These are phyloP conservation scores for Echinochloa phyllopogon DNA, from an alignment of 176 grass and related monocot genomes.

Conservation along the genomic window DNA sequence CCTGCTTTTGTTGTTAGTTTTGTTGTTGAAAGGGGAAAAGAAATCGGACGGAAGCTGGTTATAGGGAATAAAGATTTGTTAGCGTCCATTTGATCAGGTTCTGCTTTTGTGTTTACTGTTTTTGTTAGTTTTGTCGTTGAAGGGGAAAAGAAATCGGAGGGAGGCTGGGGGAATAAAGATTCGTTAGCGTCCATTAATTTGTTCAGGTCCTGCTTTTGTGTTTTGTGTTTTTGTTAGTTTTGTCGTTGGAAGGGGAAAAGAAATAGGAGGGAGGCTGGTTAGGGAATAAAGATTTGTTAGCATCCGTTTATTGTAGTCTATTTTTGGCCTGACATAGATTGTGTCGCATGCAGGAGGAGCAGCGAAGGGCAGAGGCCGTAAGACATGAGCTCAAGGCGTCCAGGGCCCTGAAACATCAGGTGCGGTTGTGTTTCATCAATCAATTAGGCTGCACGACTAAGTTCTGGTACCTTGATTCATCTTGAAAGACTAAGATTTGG, in stretches of 20 bases:
- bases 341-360: slow-evolving; percentile 43
- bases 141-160: too few relatives aligned
- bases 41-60: too few relatives aligned
- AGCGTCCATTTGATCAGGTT: too few relatives aligned
- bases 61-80: too few relatives aligned
- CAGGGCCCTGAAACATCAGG: slow-evolving; percentile 30
- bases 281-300: not conserved
- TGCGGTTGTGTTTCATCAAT: slow-evolving; percentile 26
- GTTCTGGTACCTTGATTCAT: not conserved
- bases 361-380: not conserved
- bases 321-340: slow-evolving; percentile 24
- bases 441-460: slow-evolving; percentile 2
- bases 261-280: not conserved
- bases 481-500: not conserved
- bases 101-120: too few relatives aligned
- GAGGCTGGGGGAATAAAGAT: too few relatives aligned
- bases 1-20: too few relatives aligned
- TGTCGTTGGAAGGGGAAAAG: not conserved
- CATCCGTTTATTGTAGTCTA: not conserved
- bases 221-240: not conserved
- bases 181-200: slow-evolving; percentile 36
- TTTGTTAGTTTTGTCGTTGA: too few relatives aligned
- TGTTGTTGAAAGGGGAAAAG: too few relatives aligned
- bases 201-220: slow-evolving; percentile 50
- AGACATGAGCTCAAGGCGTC: not conserved